These are phyloP conservation scores for Aaosphaeria pasadenensis DNA, from an alignment of 2,329 filamentous ascomycete genomes.

Conservation along the genomic window DNA sequence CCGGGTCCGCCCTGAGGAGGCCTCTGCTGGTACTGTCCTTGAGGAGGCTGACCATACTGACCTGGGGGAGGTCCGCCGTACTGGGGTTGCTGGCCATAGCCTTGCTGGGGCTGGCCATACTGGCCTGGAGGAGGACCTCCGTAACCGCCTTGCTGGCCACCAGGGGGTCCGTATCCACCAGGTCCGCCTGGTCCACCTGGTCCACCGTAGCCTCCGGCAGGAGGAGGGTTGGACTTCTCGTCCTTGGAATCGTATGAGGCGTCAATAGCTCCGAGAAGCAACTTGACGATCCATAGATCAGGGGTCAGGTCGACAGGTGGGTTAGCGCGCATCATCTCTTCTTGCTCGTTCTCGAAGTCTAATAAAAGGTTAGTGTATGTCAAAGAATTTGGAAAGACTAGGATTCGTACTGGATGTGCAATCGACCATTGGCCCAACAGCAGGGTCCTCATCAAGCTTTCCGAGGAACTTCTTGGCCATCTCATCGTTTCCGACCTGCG, in stretches of 20 bases:
- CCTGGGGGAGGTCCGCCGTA: conserved; percentile 11
- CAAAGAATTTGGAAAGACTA: not conserved
- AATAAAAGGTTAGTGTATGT: not conserved
- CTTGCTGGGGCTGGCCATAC: conserved; percentile 13
- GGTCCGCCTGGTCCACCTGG: conserved; percentile 19
- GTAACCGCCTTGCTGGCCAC: conserved; percentile 10
- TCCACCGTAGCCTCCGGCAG: conserved; percentile 7
- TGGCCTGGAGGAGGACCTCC: conserved; percentile 11
- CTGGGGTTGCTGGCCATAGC: conserved; percentile 1
- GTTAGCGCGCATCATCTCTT: conserved; percentile 61
- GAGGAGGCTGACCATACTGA: conserved; percentile 9
- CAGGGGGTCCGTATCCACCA: conserved; percentile 3
- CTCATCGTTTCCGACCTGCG: conserved; percentile 66
- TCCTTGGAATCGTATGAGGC: conserved; percentile 64
- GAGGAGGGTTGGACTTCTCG: conserved; percentile 50
- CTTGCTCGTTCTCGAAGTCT: conserved; percentile 67
- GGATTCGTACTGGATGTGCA: conserved; percentile 63
- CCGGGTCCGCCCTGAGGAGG: not conserved
- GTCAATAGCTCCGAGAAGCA: conserved; percentile 66
- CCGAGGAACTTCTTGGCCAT: conserved; percentile 62
- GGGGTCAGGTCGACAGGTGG: conserved; percentile 63
- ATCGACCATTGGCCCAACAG: conserved; percentile 61
- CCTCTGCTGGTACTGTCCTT: conserved; percentile 1
- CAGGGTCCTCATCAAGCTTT: conserved; percentile 62
- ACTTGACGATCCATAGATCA: conserved; percentile 65